A percentile compares a stretch with the other conserved stretches of the same genome.
Evolutionary conservation across 2,329 filamentous ascomycete genomes (phyloP).

Genomic region (Aspergillus tamarii): DNA sequence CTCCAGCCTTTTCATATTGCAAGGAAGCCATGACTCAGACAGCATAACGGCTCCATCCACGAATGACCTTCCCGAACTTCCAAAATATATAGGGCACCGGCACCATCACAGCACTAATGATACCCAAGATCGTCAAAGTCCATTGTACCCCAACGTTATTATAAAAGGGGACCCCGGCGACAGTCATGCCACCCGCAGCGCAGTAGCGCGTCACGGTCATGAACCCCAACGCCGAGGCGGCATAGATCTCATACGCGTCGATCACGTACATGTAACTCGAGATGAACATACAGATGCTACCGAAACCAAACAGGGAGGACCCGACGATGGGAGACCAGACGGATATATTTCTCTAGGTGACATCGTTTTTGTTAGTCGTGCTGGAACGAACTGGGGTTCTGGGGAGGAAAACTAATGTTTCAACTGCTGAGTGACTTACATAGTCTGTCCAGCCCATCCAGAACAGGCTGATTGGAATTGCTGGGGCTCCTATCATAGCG

Average conservation of each 20-base stretch:
- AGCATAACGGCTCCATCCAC: too few relatives aligned
- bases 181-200: too few relatives aligned
- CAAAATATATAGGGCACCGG: too few relatives aligned
- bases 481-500: slow-evolving; percentile 54
- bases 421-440: slow-evolving; percentile 15
- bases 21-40: too few relatives aligned
- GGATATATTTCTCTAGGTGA: slow-evolving; percentile 36
- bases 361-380: not conserved
- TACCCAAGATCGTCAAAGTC: too few relatives aligned
- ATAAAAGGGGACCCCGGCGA: too few relatives aligned
- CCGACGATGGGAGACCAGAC: slow-evolving; percentile 56
- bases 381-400: too few relatives aligned
- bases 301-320: slow-evolving; percentile 56
- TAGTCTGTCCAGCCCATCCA: slow-evolving; percentile 61
- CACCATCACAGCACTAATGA: too few relatives aligned
- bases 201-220: slow-evolving; percentile 45
- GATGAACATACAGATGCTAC: slow-evolving; percentile 53
- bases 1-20: too few relatives aligned
- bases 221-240: slow-evolving; percentile 51
- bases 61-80: too few relatives aligned
- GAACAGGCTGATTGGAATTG: slow-evolving; percentile 58
- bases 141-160: too few relatives aligned
- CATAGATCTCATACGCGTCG: slow-evolving; percentile 56
- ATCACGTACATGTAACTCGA: slow-evolving; percentile 60
- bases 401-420: too few relatives aligned